Conservation (phyloP, 139 green algal genomes). For the Coelastrella sp. region DNA sequence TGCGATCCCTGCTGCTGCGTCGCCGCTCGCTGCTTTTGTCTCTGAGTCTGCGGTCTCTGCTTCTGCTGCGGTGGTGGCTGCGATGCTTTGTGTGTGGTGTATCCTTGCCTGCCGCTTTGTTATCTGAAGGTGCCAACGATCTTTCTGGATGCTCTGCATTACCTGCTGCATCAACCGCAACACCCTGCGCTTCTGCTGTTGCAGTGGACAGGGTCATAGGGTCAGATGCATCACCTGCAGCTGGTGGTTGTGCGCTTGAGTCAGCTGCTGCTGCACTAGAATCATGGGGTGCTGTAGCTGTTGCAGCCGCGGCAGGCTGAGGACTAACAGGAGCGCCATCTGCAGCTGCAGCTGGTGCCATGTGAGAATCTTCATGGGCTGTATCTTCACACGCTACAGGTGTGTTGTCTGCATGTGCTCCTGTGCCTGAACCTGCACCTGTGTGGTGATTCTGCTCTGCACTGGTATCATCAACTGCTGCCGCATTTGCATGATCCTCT, state of each 20-base stretch:
- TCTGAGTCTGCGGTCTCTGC: conserved; percentile 12
- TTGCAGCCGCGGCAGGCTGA: too few species aligned
- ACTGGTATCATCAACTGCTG: background rate
- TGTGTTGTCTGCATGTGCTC: background rate
- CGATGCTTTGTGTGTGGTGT: background rate
- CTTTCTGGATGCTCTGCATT: background rate
- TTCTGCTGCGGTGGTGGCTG: conserved; percentile 5
- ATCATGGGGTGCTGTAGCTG: too few species aligned
- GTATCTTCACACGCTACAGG: too few species aligned
- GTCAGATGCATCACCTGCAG: too few species aligned
- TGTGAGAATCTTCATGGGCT: too few species aligned
- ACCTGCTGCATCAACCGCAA: background rate
- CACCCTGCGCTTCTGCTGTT: background rate
- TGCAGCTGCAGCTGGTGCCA: too few species aligned
- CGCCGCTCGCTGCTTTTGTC: background rate
- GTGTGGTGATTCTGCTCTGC: conserved; percentile 3
- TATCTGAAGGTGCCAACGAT: too few species aligned
- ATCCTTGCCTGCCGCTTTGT: background rate
- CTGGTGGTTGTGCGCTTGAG: too few species aligned
- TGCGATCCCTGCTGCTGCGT: background rate
- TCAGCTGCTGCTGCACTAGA: too few species aligned
- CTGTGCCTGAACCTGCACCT: too few species aligned
- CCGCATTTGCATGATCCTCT: background rate
- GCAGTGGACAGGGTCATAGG: background rate
- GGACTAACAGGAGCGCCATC: too few species aligned